Percentiles rank a stretch among this genome's conserved stretches.
These are phyloP conservation scores for Daldinia vernicosa DNA, from an alignment of 495 filamentous ascomycete species.

Conservation along the genomic window DNA sequence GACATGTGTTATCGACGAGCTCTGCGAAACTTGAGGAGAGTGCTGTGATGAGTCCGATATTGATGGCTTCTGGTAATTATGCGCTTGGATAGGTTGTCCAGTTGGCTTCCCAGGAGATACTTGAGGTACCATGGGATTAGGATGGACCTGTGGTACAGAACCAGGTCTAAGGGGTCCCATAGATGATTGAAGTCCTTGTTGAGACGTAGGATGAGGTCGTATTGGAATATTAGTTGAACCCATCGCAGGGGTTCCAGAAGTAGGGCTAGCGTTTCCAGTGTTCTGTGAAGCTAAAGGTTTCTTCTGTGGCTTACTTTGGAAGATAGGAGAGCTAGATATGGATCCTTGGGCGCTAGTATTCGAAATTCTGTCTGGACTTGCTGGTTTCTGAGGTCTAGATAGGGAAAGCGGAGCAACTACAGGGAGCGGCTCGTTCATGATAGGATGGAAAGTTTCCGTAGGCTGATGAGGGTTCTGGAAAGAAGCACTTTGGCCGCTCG, in stretches of 20 bases:
- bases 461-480: conserved; percentile 5
- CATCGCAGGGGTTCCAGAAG: neutral
- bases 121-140: conserved; percentile 15
- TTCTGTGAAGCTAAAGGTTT: conserved; percentile 27
- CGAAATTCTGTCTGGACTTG: conserved; percentile 15
- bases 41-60: conserved; percentile 18
- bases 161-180: conserved; percentile 3
- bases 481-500: neutral
- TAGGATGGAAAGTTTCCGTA: conserved; percentile 11
- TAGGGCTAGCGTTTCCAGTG: neutral
- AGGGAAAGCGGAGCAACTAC: conserved; percentile 24
- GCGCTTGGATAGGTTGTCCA: conserved; percentile 3
- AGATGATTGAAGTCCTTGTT: conserved; percentile 5
- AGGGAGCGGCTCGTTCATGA: conserved; percentile 13
- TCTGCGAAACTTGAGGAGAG: conserved; percentile 8
- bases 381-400: conserved; percentile 30
- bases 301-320: conserved; percentile 10
- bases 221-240: conserved; percentile 8
- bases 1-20: neutral
- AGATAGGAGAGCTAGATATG: neutral
- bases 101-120: neutral
- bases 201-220: neutral
- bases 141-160: neutral
- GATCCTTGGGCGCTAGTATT: conserved; percentile 3
- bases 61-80: conserved; percentile 18